Conservation (phyloP, 805 yeast species). For the Saturnispora ahearnii region DNA sequence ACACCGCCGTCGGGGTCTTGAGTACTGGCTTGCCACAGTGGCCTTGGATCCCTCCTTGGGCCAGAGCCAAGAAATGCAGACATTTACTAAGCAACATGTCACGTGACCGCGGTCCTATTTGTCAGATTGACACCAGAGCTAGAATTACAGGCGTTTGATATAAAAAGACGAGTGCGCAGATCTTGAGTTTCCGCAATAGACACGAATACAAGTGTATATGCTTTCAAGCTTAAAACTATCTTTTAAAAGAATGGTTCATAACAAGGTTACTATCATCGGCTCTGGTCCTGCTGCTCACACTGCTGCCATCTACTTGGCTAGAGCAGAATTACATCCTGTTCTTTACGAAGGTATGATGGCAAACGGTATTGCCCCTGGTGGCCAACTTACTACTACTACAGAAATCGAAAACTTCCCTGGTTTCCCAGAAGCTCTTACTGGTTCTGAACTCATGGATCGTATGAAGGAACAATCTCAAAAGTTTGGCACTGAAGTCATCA, state of each 20-base stretch:
- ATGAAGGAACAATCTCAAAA: constrained; percentile 83
- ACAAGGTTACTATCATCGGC: constrained; percentile 81
- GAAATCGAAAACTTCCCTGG: constrained; percentile 99
- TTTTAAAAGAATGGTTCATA: constrained; percentile 55
- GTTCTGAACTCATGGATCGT: constrained; percentile 81
- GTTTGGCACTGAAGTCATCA: constrained; percentile 90
- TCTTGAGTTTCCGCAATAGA: too few relatives aligned
- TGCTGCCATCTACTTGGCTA: constrained; percentile 92
- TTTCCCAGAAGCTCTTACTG: constrained; percentile 87
- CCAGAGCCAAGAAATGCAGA: constrained; percentile 31
- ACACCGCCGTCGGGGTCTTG: constrained; percentile 46
- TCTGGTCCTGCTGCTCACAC: constrained; percentile 99
- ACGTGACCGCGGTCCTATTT: background rate
- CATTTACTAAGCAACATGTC: constrained; percentile 26
- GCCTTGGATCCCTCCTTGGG: constrained; percentile 39
- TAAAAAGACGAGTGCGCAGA: too few relatives aligned
- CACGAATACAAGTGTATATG: background rate
- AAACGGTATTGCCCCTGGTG: constrained; percentile 98
- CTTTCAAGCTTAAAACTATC: background rate
- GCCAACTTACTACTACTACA: constrained; percentile 97
- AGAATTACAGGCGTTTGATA: background rate
- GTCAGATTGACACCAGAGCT: background rate
- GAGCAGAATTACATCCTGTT: constrained; percentile 93
- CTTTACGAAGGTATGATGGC: constrained; percentile 95
- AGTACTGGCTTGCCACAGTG: constrained; percentile 48